These are phyloP conservation scores for Cymodocea nodosa DNA, from an alignment of 116 monocot genomes.

Conservation along the genomic window DNA sequence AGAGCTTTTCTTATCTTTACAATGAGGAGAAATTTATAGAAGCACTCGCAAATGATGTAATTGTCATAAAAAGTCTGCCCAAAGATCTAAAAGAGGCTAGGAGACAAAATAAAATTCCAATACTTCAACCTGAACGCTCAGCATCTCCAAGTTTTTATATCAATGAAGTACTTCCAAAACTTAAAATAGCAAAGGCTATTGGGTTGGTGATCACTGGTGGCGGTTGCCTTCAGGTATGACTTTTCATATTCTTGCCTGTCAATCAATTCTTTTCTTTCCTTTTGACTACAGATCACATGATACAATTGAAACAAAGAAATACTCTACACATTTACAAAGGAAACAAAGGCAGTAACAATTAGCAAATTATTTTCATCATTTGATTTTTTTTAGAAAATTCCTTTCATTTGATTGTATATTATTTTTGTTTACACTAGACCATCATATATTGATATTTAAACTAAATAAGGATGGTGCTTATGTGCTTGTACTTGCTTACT, in stretches of 20 bases:
- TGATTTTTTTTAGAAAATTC: too few relatives aligned
- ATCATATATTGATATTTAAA: too few relatives aligned
- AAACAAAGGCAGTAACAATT: too few relatives aligned
- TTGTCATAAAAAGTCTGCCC: constrained; percentile 65
- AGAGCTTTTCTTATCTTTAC: constrained; percentile 91
- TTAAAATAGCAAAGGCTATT: constrained; percentile 61
- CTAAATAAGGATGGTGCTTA: too few relatives aligned
- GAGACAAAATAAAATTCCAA: constrained; percentile 62
- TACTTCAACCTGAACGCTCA: constrained; percentile 37
- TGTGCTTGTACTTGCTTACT: too few relatives aligned
- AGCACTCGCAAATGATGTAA: constrained; percentile 64
- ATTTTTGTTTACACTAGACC: too few relatives aligned
- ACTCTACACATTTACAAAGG: too few relatives aligned
- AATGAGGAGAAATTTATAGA: constrained; percentile 82
- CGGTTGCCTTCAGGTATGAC: constrained; percentile 78
- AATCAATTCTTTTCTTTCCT: too few relatives aligned
- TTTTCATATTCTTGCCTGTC: not conserved
- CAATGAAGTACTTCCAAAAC: constrained; percentile 56
- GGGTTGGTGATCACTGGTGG: constrained; percentile 62
- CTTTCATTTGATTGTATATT: too few relatives aligned
- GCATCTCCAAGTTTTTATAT: constrained; percentile 53
- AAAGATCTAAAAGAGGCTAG: constrained; percentile 60
- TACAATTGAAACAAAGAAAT: too few relatives aligned
- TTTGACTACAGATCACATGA: too few relatives aligned
- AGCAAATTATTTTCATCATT: too few relatives aligned